Evolutionary conservation across 495 filamentous ascomycete species (phyloP), one percentile per base, ranked within the genome.

Genomic region (Neurospora terricola): DNA sequence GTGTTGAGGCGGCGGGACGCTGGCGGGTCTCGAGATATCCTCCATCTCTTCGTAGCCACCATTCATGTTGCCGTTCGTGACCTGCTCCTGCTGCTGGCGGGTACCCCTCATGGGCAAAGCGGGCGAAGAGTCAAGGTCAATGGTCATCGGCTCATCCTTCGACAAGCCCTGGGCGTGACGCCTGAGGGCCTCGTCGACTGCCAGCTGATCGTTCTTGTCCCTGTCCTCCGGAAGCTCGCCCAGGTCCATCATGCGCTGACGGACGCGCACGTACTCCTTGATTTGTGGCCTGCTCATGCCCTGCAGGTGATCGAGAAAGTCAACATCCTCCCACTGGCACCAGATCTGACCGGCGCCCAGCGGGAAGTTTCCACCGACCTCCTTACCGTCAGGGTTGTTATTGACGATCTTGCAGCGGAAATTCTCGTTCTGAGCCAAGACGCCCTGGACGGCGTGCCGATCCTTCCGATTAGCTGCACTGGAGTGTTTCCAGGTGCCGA

Each of bases 311-410:
- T 80, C 78, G 12, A 87, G 78, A 38, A 88, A 83, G 30, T 81
- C 81, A 38, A 86, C 83, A 18, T 87, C 84, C n/a, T 88, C 86
- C 75, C 86, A 88, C 2, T 82, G 78, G 10, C 88, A 86, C 87
- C 87, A 88, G 2, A 88, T 76, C 4, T 82, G 84, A 11, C 86
- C 86, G 10, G 87, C 83, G 3, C 87, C 87, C 21, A 72, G 75
- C 0, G 87, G 87, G 69, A 87, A 87, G 76, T 86, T 86, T 30
- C 82, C 86, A 23, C 82, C 75, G 2, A 84, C 77, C n/a, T 77
- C 78, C 1, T 83, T 81, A 5, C 87, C 87, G 71, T 86, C 84
- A 27, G 85, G 82, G 4, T 86, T 88, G 68, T 84, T 80, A 11
- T 81, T 78, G 38, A 83, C 79, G 3, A 88, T 79, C 75, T 87